phyloP scores from a whole-genome alignment of 2,329 filamentous ascomycete species.

The Didymella sp. region DNA sequence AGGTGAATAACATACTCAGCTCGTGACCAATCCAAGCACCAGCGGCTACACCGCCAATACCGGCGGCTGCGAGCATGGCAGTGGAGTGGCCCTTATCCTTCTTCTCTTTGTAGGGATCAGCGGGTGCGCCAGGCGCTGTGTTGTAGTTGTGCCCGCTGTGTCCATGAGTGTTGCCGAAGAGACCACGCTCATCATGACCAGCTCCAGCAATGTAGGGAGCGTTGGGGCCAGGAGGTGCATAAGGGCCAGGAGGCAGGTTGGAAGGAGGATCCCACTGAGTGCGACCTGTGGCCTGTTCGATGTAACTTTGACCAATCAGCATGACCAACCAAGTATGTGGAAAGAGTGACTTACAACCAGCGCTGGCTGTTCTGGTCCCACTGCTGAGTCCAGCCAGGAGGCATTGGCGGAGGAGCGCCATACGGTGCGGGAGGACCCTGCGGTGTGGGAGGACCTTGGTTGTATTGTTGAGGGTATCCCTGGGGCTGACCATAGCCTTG shows the following conservation, averaged over 20 bases:
- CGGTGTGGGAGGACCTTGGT: conserved; percentile 34
- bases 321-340: not conserved
- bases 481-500: conserved; percentile 31
- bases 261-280: conserved; percentile 70
- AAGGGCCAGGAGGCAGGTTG: conserved; percentile 41
- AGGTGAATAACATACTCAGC: conserved; percentile 55
- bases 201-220: conserved; percentile 32
- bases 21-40: conserved; percentile 65
- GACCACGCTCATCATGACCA: conserved; percentile 37
- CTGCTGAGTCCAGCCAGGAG: conserved; percentile 66
- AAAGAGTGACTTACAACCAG: conserved; percentile 54
- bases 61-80: conserved; percentile 62
- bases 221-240: conserved; percentile 42
- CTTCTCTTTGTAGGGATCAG: conserved; percentile 42
- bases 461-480: conserved; percentile 37
- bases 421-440: conserved; percentile 43
- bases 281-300: conserved; percentile 66
- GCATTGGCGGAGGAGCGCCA: conserved; percentile 61
- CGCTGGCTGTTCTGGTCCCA: conserved; percentile 68
- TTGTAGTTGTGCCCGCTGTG: conserved; percentile 39
- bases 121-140: conserved; percentile 32
- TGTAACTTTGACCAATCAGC: conserved; percentile 55
- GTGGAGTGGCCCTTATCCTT: conserved; percentile 53
- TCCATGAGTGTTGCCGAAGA: conserved; percentile 39
- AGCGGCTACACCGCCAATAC: conserved; percentile 65